Evolutionary conservation across 2,329 filamentous ascomycete genomes (phyloP).

Genomic region (Beauveria sp.): DNA sequence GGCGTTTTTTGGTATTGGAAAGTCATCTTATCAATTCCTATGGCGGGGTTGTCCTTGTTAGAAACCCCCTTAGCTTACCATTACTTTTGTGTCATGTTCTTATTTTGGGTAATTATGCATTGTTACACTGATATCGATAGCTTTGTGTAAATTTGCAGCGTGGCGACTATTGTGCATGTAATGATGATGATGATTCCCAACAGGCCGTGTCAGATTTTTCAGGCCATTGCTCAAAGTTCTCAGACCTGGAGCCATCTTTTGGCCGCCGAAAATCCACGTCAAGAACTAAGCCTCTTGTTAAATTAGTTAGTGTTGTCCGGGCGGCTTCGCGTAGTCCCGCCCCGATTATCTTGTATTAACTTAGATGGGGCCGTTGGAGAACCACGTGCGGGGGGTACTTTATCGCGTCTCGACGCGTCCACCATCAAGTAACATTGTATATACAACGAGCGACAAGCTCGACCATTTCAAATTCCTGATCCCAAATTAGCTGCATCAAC

Average conservation of each 20-base stretch:
- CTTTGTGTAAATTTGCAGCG: too few relatives aligned
- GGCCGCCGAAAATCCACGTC: too few relatives aligned
- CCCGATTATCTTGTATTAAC: too few relatives aligned
- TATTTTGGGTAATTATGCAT: neutral
- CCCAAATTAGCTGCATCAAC: neutral
- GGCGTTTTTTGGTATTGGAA: constrained; percentile 7
- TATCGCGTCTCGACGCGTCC: constrained; percentile 9
- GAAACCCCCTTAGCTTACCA: neutral
- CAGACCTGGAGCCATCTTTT: too few relatives aligned
- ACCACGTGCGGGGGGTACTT: constrained; percentile 1
- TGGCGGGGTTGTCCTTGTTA: neutral
- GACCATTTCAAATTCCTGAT: neutral
- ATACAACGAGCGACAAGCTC: neutral
- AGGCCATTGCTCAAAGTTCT: too few relatives aligned
- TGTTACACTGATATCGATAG: neutral
- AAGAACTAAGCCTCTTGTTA: too few relatives aligned
- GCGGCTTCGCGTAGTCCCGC: too few relatives aligned
- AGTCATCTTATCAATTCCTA: neutral
- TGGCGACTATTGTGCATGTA: too few relatives aligned
- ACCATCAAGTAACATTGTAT: neutral
- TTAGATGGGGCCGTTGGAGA: neutral
- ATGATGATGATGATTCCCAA: too few relatives aligned
- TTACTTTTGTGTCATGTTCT: neutral
- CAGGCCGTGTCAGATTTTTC: too few relatives aligned
- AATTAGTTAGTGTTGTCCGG: too few relatives aligned